Conservation (phyloP, 1,284 basidiomycete genomes). For the Ceratobasidium theobromae region DNA sequence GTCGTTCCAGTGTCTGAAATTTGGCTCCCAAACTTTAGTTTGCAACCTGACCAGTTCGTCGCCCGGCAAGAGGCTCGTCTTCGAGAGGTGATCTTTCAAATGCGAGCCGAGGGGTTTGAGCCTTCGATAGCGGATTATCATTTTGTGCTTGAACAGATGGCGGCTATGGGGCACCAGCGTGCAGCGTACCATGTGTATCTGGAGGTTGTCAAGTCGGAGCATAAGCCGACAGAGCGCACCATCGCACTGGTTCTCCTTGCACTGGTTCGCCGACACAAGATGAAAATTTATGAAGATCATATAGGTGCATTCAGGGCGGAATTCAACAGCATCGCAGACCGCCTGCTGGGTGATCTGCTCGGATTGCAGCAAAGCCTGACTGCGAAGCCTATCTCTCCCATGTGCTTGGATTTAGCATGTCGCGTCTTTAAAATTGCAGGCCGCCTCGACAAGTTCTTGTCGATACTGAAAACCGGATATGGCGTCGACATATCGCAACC, state of each 20-base stretch:
- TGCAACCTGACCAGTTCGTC: background rate
- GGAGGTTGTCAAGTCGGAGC: constrained; percentile 53
- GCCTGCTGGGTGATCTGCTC: constrained; percentile 36
- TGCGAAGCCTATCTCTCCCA: constrained; percentile 50
- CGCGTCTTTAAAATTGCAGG: constrained; percentile 66
- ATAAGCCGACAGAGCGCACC: constrained; percentile 55
- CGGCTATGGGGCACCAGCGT: constrained; percentile 63
- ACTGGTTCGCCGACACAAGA: constrained; percentile 53
- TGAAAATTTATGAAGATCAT: constrained; percentile 24
- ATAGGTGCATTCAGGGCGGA: constrained; percentile 1
- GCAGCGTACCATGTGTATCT: constrained; percentile 60
- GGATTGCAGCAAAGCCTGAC: constrained; percentile 62
- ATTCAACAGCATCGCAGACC: constrained; percentile 10
- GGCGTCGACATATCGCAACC: constrained; percentile 72
- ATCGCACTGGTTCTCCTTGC: constrained; percentile 66
- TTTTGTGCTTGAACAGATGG: constrained; percentile 69
- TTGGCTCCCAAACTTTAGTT: constrained; percentile 20
- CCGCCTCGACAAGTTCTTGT: constrained; percentile 52
- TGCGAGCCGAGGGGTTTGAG: constrained; percentile 53
- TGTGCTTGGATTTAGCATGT: constrained; percentile 62
- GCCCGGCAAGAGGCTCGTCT: constrained; percentile 55
- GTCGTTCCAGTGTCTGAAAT: background rate
- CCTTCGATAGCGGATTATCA: constrained; percentile 68
- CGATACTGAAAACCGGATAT: constrained; percentile 62
- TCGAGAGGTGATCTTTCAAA: constrained; percentile 64